phyloP scores from a whole-genome alignment of 1,284 basidiomycete genomes.

The Microbotryum saponariae region DNA sequence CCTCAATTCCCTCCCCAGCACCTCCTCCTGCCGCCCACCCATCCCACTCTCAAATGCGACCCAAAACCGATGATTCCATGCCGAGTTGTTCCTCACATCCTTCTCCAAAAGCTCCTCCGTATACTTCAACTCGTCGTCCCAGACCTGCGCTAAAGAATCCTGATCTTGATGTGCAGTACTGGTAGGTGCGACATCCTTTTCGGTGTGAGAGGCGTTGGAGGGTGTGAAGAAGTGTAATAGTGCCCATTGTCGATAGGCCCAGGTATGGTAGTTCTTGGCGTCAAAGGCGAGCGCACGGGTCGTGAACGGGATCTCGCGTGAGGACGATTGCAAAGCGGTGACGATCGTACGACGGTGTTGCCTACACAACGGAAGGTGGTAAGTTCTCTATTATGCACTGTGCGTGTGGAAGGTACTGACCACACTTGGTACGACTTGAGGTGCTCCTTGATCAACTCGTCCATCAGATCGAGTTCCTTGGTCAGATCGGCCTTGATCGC shows the following conservation, averaged over 20 bases:
- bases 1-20: slow-evolving; percentile 61
- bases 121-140: slow-evolving; percentile 70
- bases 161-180: slow-evolving; percentile 27
- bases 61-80: slow-evolving; percentile 97
- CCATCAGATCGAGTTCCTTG: slow-evolving; percentile 70
- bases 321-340: slow-evolving; percentile 47
- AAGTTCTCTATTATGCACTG: no score
- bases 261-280: slow-evolving; percentile 92
- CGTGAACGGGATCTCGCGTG: slow-evolving; percentile 69
- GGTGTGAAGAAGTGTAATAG: slow-evolving; percentile 60
- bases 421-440: slow-evolving; percentile 95
- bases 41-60: slow-evolving; percentile 66
- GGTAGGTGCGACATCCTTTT: slow-evolving; percentile 1
- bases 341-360: slow-evolving; percentile 80
- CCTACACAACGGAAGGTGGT: slow-evolving; percentile 35
- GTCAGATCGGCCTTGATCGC: slow-evolving; percentile 58
- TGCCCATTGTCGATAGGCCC: slow-evolving; percentile 88
- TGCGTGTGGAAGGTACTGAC: slow-evolving; percentile 41
- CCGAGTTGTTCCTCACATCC: slow-evolving; percentile 92
- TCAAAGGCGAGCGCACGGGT: slow-evolving; percentile 61
- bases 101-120: slow-evolving; percentile 63
- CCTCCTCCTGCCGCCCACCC: slow-evolving; percentile 49
- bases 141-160: slow-evolving; percentile 55
- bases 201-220: neutral
- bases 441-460: slow-evolving; percentile 67